These are phyloP conservation scores for Podospora didyma DNA, from an alignment of 495 filamentous ascomycete genomes.

Conservation along the genomic window DNA sequence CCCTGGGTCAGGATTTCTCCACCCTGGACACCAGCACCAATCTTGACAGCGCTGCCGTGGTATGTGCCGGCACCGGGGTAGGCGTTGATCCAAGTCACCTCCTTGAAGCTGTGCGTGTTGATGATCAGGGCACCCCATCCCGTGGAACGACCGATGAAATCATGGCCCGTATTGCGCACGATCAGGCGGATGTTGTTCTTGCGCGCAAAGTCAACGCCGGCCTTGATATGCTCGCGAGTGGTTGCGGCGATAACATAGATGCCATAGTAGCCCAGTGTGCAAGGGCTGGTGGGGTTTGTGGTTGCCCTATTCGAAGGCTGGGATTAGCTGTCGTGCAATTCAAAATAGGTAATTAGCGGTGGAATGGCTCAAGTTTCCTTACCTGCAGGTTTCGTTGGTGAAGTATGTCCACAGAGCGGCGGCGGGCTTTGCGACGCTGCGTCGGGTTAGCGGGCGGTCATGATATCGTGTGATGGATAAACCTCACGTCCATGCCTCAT, in stretches of 20 bases:
- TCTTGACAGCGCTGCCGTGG: constrained; percentile 37
- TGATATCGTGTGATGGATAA: not conserved
- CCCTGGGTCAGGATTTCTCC: constrained; percentile 42
- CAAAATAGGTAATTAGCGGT: too few relatives aligned
- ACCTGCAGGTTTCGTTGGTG: constrained; percentile 39
- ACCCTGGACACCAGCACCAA: constrained; percentile 56
- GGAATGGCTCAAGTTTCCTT: too few relatives aligned
- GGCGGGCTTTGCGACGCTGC: constrained; percentile 23
- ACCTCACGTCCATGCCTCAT: constrained; percentile 28
- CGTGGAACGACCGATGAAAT: constrained; percentile 49
- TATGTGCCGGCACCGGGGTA: constrained; percentile 34
- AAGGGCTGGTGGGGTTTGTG: constrained; percentile 37
- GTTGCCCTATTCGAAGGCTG: too few relatives aligned
- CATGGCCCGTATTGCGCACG: constrained; percentile 60
- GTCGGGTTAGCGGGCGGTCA: not conserved
- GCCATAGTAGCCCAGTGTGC: constrained; percentile 56
- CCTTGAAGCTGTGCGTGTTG: constrained; percentile 60
- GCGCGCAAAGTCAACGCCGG: constrained; percentile 49
- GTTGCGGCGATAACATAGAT: constrained; percentile 42
- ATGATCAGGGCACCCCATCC: constrained; percentile 54
- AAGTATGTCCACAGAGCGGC: constrained; percentile 34
- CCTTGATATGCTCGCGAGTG: constrained; percentile 35
- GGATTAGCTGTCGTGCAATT: too few relatives aligned
- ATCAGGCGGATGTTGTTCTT: constrained; percentile 55
- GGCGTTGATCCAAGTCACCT: constrained; percentile 35